Conservation (phyloP, 2,329 filamentous ascomycete genomes). For the Ophiobolus disseminans region DNA sequence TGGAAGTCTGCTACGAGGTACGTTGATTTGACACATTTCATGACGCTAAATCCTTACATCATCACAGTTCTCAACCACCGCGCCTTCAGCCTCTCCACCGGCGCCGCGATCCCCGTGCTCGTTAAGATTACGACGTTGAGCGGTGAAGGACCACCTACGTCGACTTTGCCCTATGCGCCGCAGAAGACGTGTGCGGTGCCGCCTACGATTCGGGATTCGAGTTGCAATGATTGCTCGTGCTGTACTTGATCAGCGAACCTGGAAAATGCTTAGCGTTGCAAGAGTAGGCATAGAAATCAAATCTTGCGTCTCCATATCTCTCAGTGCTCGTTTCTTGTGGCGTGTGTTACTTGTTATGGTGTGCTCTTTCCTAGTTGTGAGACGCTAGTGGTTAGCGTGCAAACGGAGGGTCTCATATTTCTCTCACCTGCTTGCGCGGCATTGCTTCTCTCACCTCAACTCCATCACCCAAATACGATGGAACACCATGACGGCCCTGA, state of each 20-base stretch:
- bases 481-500: too few species aligned
- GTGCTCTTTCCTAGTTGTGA: too few species aligned
- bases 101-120: slow-evolving; percentile 71
- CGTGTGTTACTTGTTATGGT: too few species aligned
- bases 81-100: slow-evolving; percentile 68
- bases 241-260: slow-evolving; percentile 35
- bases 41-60: slow-evolving; percentile 3
- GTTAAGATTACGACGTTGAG: slow-evolving; percentile 63
- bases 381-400: too few species aligned
- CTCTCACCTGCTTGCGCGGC: too few species aligned
- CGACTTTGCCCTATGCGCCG: slow-evolving; percentile 32
- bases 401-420: too few species aligned
- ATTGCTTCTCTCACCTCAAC: too few species aligned
- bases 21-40: not conserved
- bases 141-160: slow-evolving; percentile 38
- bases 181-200: slow-evolving; percentile 38
- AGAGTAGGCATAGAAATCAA: too few species aligned
- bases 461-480: too few species aligned
- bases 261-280: too few species aligned
- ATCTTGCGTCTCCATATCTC: too few species aligned
- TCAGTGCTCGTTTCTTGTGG: too few species aligned
- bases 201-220: slow-evolving; percentile 38
- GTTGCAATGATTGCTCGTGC: slow-evolving; percentile 48
- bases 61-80: slow-evolving; percentile 63
- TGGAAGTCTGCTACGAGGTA: slow-evolving; percentile 57